Evolutionary conservation across 2,329 filamentous ascomycete species (phyloP), one percentile per base, ranked within the genome.

Genomic region (Arthrobotrys pseudoclavata): DNA sequence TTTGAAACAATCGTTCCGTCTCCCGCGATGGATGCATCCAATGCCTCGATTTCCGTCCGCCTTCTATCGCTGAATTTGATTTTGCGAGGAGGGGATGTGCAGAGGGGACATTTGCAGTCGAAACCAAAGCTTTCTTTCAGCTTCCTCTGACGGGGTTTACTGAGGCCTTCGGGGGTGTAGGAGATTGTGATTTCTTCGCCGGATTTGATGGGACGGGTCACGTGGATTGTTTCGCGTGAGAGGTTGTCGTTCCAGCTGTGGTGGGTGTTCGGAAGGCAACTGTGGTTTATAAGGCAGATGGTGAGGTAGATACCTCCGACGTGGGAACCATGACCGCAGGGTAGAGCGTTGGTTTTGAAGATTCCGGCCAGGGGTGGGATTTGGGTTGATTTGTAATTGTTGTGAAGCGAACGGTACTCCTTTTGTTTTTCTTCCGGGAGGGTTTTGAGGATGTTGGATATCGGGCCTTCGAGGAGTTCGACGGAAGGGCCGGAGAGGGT

Each of bases 51-150:
- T 5, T 15, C 2, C 12, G 2, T 9, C 4, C 37, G 37, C 15
- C 37, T 40, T 40, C 12, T 12, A 40, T 40, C 37, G 37, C 13
- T 84, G 4, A 69, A 71, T 1, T 81, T 0, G 85, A 79, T 0
- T 63, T 69, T 22, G 81, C 83, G 84, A 0, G 82, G 57, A 0
- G 79, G 62, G 66, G 83, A 84, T 4, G 48, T 77, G 66, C 83
- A 85, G 15, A 82, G 42, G 9, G 9, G 13, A 40, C 37, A 40
- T 40, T 40, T 9, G 15, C 37, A 40, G 15, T 40, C 37, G 79
- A 85, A 85, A 3, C 82, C 82, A 40, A 85, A 85, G 9, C 71
- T 48, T 4, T 82, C 74, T 68, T 83, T 82, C 4, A 84, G 77
- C 22, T 80, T 80, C 12, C 81, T 79, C 80, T 80, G 81, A 20